phyloP scores from a whole-genome alignment of 106 monocot species.

The Gastrodia elata region DNA sequence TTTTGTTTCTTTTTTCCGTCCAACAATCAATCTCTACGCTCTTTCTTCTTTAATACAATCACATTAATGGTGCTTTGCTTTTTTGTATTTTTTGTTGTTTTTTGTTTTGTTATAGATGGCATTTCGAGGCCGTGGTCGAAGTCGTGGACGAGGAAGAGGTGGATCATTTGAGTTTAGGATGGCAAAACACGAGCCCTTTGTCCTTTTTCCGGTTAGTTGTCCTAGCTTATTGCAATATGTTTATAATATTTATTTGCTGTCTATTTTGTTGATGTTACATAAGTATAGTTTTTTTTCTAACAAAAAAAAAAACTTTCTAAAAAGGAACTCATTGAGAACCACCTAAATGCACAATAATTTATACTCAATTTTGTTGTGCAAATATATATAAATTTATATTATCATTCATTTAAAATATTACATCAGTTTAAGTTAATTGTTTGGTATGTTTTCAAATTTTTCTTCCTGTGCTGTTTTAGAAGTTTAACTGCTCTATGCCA shows the following conservation, averaged over 20 bases:
- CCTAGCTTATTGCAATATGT: background rate
- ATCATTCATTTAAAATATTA: background rate
- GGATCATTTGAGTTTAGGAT: slow-evolving; percentile 4
- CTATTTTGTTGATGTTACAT: background rate
- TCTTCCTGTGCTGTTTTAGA: background rate
- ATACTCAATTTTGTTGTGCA: background rate
- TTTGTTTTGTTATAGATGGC: slow-evolving; percentile 5
- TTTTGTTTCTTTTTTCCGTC: background rate
- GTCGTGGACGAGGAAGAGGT: slow-evolving; percentile 10
- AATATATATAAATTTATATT: background rate
- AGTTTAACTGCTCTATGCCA: background rate
- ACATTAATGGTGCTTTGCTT: background rate
- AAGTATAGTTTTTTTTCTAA: background rate
- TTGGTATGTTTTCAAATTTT: background rate
- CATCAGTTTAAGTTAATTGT: background rate
- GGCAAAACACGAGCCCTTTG: slow-evolving; percentile 6
- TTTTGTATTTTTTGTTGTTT: background rate
- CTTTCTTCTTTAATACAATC: background rate
- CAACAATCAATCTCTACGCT: background rate
- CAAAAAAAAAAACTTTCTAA: background rate
- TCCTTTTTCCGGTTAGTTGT: slow-evolving; percentile 1
- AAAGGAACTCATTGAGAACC: background rate
- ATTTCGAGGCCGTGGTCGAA: slow-evolving; percentile 9
- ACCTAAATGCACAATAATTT: background rate
- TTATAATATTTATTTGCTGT: background rate